phyloP scores from a whole-genome alignment of 441 rosid species.

The Codiaeum variegatum region DNA sequence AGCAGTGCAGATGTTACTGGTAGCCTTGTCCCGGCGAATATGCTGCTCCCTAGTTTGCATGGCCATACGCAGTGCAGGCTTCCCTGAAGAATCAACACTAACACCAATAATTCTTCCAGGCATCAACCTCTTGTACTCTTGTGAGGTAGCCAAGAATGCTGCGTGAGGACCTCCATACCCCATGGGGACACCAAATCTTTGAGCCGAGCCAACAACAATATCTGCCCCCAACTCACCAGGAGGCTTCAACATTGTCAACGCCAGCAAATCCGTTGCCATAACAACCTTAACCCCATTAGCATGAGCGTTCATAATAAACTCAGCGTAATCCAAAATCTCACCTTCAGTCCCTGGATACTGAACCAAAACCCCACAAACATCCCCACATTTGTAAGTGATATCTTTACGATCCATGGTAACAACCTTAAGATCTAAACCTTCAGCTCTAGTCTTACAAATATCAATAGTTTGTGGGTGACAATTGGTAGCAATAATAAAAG shows the following conservation, averaged over 20 bases:
- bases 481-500: constrained; percentile 74
- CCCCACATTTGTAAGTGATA: constrained; percentile 72
- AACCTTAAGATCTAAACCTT: constrained; percentile 73
- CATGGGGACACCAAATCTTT: constrained; percentile 97
- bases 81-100: constrained; percentile 89
- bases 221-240: constrained; percentile 94
- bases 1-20: constrained; percentile 98
- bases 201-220: constrained; percentile 92
- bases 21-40: constrained; percentile 96
- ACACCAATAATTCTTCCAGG: constrained; percentile 93
- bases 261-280: constrained; percentile 89
- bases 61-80: constrained; percentile 91
- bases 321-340: constrained; percentile 81
- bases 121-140: constrained; percentile 97
- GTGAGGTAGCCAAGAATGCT: constrained; percentile 92
- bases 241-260: constrained; percentile 92
- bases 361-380: constrained; percentile 92
- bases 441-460: constrained; percentile 88
- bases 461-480: constrained; percentile 95
- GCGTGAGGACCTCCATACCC: constrained; percentile 99
- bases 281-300: constrained; percentile 94
- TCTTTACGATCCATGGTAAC: constrained; percentile 68
- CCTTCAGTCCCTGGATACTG: constrained; percentile 98
- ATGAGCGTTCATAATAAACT: constrained; percentile 82
- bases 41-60: constrained; percentile 99